phyloP scores from a whole-genome alignment of 1,284 basidiomycete species.

The Inonotus hispidus region DNA sequence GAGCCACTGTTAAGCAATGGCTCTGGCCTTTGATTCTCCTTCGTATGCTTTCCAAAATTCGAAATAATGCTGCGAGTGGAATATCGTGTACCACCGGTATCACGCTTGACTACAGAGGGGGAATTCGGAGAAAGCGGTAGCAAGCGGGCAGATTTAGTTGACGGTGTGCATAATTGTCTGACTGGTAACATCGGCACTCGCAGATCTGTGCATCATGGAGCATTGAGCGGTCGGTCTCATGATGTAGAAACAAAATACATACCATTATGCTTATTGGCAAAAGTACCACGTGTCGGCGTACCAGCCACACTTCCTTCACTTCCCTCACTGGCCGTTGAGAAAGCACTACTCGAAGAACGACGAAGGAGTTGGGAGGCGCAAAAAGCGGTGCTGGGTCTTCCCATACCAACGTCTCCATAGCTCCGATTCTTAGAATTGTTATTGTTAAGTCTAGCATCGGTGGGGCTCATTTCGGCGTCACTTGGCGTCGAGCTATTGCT shows the following conservation, averaged over 20 bases:
- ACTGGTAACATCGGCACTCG: slow-evolving; percentile 41
- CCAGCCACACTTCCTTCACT: slow-evolving; percentile 40
- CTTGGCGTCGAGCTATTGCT: slow-evolving; percentile 33
- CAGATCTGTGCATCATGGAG: slow-evolving; percentile 40
- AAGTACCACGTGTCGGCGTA: slow-evolving; percentile 49
- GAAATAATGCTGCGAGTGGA: slow-evolving; percentile 25
- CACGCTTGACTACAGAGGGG: slow-evolving; percentile 46
- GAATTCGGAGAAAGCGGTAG: slow-evolving; percentile 34
- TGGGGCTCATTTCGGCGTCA: slow-evolving; percentile 51
- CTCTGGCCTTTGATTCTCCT: slow-evolving; percentile 12
- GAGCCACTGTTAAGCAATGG: neutral
- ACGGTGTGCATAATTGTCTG: slow-evolving; percentile 41
- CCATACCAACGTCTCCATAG: slow-evolving; percentile 64
- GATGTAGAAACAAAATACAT: slow-evolving; percentile 27
- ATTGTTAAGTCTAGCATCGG: slow-evolving; percentile 22
- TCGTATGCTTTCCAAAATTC: slow-evolving; percentile 18
- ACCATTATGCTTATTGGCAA: slow-evolving; percentile 38
- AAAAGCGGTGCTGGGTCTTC: slow-evolving; percentile 40
- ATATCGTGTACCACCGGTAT: slow-evolving; percentile 35
- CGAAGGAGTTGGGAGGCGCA: slow-evolving; percentile 52
- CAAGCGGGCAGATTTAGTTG: slow-evolving; percentile 35
- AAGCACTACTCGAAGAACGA: slow-evolving; percentile 70
- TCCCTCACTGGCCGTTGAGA: slow-evolving; percentile 64
- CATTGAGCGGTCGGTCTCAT: slow-evolving; percentile 13
- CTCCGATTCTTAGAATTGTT: slow-evolving; percentile 32